Conservation (phyloP, 208 protist genomes). For the Wallacemonas collosoma region DNA sequence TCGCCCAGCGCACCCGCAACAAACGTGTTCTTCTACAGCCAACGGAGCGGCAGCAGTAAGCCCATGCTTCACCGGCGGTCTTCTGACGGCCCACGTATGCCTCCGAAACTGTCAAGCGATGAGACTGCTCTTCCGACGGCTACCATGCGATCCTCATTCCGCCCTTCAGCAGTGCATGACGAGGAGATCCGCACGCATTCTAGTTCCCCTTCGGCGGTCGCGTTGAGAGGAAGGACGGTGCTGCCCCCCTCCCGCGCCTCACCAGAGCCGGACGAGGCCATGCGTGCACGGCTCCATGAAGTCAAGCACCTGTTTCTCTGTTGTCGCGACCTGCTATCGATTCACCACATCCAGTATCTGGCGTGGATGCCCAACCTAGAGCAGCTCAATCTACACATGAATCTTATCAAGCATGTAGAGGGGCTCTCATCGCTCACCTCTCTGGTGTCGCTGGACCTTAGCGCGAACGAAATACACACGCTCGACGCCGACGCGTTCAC, state of each 20-base stretch:
- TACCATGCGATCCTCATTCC: no score
- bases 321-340: slow-evolving; percentile 59
- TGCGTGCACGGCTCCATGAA: slow-evolving; percentile 5
- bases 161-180: no score
- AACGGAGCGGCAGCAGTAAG: slow-evolving; percentile 8
- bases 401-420: slow-evolving; percentile 52
- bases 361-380: slow-evolving; percentile 50
- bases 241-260: no score
- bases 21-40: neutral
- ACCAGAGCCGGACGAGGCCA: neutral
- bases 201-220: no score
- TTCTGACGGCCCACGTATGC: neutral
- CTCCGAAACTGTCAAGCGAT: neutral
- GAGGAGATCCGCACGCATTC: no score
- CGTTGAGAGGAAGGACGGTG: no score
- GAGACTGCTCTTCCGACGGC: no score
- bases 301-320: slow-evolving; percentile 55
- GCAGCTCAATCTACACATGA: slow-evolving; percentile 83
- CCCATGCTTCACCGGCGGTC: slow-evolving; percentile 9
- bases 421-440: slow-evolving; percentile 39
- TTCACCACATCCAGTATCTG: slow-evolving; percentile 67
- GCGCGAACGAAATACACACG: slow-evolving; percentile 68
- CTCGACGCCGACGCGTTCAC: slow-evolving; percentile 43
- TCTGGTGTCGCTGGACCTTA: slow-evolving; percentile 77
- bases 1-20: neutral